Evolutionary conservation across 495 filamentous ascomycete genomes (phyloP).

Genomic region (Schizothecium vesticola): DNA sequence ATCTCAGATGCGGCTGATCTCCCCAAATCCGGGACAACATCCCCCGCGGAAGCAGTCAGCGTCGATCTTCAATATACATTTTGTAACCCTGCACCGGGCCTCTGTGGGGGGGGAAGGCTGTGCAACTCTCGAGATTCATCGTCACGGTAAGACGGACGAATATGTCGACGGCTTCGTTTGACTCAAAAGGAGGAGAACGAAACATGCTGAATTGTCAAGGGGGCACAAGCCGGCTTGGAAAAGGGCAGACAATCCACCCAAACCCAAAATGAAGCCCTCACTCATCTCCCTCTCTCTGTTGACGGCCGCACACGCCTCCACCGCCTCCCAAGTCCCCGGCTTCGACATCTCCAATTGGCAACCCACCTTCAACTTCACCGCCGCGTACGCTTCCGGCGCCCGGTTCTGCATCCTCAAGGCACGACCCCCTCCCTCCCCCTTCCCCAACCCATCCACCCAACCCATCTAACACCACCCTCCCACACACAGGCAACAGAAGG

Average conservation of each 20-base stretch:
- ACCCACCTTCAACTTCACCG: slow-evolving; percentile 49
- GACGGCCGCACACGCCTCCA: neutral
- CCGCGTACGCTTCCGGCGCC: slow-evolving; percentile 52
- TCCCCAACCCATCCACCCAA: neutral
- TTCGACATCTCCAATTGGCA: slow-evolving; percentile 65
- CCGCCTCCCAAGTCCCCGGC: slow-evolving; percentile 42
- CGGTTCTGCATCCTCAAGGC: slow-evolving; percentile 68
- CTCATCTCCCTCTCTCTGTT: neutral
- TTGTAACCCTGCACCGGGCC: neutral
- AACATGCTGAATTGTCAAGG: neutral
- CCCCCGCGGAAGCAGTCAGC: neutral
- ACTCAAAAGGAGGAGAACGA: neutral
- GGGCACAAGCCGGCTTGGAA: neutral
- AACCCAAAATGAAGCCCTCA: neutral
- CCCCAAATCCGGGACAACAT: neutral
- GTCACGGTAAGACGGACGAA: neutral
- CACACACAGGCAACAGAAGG: slow-evolving; percentile 53
- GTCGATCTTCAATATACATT: neutral
- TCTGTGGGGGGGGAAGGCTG: neutral
- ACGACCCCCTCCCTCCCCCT: neutral
- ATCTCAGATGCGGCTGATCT: neutral
- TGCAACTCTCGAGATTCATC: neutral
- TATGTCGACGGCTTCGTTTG: neutral
- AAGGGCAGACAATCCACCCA: neutral
- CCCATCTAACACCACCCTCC: neutral